Conservation (phyloP, 257 asterid genomes). For the Voacanga thouarsii region DNA sequence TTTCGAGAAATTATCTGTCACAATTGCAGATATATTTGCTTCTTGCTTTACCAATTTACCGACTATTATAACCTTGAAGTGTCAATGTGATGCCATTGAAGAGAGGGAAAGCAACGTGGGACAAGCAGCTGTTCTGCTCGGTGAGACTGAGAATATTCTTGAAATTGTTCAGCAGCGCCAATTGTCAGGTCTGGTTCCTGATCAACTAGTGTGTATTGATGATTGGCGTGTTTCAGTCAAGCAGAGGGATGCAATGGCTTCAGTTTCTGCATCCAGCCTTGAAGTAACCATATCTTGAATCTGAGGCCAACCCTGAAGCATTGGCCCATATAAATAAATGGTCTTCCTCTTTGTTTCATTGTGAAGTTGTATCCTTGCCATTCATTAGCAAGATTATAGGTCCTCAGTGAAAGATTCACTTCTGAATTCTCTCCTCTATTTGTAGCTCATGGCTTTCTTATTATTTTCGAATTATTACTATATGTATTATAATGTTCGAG, state of each 20-base stretch:
- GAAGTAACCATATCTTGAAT: background rate
- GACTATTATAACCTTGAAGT: constrained; percentile 18
- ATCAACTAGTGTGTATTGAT: constrained; percentile 22
- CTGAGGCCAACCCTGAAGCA: too few relatives aligned
- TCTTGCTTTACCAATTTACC: constrained; percentile 29
- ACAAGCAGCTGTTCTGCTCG: constrained; percentile 31
- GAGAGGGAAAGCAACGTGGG: constrained; percentile 32
- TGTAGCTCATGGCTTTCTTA: too few relatives aligned
- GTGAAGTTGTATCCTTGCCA: too few relatives aligned
- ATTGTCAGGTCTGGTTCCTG: constrained; percentile 18
- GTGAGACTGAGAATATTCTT: constrained; percentile 29
- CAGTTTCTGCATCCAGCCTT: background rate
- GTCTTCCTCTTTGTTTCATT: too few relatives aligned
- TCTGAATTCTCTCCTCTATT: too few relatives aligned
- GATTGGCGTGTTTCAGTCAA: constrained; percentile 28
- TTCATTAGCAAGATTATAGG: too few relatives aligned
- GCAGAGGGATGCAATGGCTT: background rate
- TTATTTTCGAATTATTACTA: too few relatives aligned
- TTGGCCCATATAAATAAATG: too few relatives aligned
- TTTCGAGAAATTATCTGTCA: constrained; percentile 23
- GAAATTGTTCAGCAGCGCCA: constrained; percentile 20
- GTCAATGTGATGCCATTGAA: constrained; percentile 25
- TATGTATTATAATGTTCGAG: too few relatives aligned
- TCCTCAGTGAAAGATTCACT: too few relatives aligned
- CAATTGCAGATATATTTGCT: constrained; percentile 28